These are phyloP conservation scores for Thelonectria discophora DNA, from an alignment of 2,329 filamentous ascomycete genomes.

Conservation along the genomic window DNA sequence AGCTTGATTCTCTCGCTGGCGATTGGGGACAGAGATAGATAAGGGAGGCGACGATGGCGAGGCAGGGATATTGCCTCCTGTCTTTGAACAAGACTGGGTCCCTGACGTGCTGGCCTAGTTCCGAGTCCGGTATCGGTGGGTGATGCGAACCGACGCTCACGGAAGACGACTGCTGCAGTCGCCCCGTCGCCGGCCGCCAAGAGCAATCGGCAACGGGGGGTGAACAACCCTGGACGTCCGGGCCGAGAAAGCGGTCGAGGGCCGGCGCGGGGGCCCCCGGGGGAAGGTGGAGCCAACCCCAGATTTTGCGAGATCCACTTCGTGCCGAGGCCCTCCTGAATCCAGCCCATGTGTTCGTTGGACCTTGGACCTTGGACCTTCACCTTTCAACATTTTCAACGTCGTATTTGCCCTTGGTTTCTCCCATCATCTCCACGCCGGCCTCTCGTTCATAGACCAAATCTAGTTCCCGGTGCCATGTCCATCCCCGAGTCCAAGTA, in stretches of 20 bases:
- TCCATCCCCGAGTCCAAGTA: slow-evolving; percentile 76
- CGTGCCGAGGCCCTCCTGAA: slow-evolving; percentile 31
- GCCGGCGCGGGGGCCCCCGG: slow-evolving; percentile 6
- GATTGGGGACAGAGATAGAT: not conserved
- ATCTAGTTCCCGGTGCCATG: slow-evolving; percentile 56
- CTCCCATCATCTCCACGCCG: not conserved
- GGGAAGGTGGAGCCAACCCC: slow-evolving; percentile 14
- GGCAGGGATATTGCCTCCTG: not conserved
- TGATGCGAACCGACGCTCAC: not conserved
- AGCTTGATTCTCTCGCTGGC: not conserved
- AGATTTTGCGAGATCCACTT: slow-evolving; percentile 23
- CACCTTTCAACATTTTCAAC: not conserved
- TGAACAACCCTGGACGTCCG: slow-evolving; percentile 20
- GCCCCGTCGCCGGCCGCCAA: not conserved
- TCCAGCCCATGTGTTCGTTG: slow-evolving; percentile 6
- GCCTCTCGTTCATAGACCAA: not conserved
- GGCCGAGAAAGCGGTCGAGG: slow-evolving; percentile 31
- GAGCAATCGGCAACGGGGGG: slow-evolving; percentile 1
- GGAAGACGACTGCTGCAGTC: not conserved
- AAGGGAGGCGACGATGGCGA: not conserved
- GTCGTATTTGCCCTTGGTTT: not conserved
- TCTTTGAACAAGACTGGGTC: not conserved
- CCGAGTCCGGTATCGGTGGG: not conserved
- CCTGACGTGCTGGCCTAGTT: not conserved
- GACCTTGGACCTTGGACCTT: not conserved